Conservation (phyloP, 176 grass and related monocot genomes). For the Stipa capillata region DNA sequence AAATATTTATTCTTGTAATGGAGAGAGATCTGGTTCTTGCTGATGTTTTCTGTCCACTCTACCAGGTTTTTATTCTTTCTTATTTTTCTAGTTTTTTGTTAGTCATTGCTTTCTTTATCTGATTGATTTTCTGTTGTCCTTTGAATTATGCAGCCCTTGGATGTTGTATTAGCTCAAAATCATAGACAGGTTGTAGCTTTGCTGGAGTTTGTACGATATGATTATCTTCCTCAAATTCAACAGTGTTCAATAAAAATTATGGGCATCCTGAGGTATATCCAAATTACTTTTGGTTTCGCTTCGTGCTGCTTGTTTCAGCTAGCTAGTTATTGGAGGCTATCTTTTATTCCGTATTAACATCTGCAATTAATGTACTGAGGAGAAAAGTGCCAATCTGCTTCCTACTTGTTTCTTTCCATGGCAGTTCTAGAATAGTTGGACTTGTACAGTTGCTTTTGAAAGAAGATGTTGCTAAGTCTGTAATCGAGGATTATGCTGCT, state of each 20-base stretch:
- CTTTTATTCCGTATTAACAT: not conserved
- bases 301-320: not conserved
- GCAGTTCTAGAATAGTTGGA: conserved; percentile 82
- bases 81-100: conserved; percentile 10
- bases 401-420: conserved; percentile 9
- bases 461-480: conserved; percentile 62
- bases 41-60: conserved; percentile 80
- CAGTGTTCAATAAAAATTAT: conserved; percentile 89
- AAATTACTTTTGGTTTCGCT: not conserved
- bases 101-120: conserved; percentile 6
- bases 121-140: not conserved
- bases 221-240: conserved; percentile 84
- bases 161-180: conserved; percentile 74
- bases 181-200: conserved; percentile 65
- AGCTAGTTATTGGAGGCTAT: not conserved
- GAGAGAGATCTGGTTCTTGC: conserved; percentile 78
- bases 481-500: conserved; percentile 90
- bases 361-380: not conserved
- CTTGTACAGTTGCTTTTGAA: conserved; percentile 82
- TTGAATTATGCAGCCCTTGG: conserved; percentile 65
- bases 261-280: conserved; percentile 71
- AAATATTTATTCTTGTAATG: conserved; percentile 92
- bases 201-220: conserved; percentile 95
- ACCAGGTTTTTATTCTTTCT: conserved; percentile 59
- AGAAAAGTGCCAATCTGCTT: not conserved